These are phyloP conservation scores for Lindgomyces ingoldianus DNA, from an alignment of 495 filamentous ascomycete genomes.

Conservation along the genomic window DNA sequence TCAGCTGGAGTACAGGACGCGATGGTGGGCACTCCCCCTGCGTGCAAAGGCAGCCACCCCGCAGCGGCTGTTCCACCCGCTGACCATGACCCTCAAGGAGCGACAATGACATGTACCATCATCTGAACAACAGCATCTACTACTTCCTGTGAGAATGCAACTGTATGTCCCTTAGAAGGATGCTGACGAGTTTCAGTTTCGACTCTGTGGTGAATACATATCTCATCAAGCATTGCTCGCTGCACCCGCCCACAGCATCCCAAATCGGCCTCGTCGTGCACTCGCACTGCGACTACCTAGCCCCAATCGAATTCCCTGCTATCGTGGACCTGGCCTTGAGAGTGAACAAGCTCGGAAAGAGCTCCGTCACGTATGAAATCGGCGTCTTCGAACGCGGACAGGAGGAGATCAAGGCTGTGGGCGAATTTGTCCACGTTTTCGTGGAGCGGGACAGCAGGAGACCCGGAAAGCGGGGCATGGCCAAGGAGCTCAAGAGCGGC, in stretches of 20 bases:
- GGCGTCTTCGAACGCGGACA: slow-evolving; percentile 78
- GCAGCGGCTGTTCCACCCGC: slow-evolving; percentile 6
- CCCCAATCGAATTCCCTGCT: slow-evolving; percentile 78
- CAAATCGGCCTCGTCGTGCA: slow-evolving; percentile 83
- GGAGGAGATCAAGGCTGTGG: slow-evolving; percentile 79
- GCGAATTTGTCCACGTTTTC: slow-evolving; percentile 87
- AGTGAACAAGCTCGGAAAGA: slow-evolving; percentile 79
- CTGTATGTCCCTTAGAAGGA: slow-evolving; percentile 7
- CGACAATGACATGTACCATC: slow-evolving; percentile 96
- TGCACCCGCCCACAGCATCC: slow-evolving; percentile 66
- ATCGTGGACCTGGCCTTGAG: slow-evolving; percentile 78
- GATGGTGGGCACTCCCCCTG: slow-evolving; percentile 67
- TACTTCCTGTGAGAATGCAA: slow-evolving; percentile 61
- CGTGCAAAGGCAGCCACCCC: background rate
- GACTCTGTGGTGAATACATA: slow-evolving; percentile 92
- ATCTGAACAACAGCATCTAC: slow-evolving; percentile 83
- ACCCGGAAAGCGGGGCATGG: slow-evolving; percentile 64
- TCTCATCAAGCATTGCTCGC: slow-evolving; percentile 75
- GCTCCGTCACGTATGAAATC: slow-evolving; percentile 90
- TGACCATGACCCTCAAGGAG: slow-evolving; percentile 53
- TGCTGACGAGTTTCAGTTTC: slow-evolving; percentile 46
- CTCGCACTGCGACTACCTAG: slow-evolving; percentile 81
- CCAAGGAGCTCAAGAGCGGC: slow-evolving; percentile 52
- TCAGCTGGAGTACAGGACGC: slow-evolving; percentile 77
- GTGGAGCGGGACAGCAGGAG: slow-evolving; percentile 71